phyloP scores from a whole-genome alignment of 106 monocot species.

The Agapanthus africanus region DNA sequence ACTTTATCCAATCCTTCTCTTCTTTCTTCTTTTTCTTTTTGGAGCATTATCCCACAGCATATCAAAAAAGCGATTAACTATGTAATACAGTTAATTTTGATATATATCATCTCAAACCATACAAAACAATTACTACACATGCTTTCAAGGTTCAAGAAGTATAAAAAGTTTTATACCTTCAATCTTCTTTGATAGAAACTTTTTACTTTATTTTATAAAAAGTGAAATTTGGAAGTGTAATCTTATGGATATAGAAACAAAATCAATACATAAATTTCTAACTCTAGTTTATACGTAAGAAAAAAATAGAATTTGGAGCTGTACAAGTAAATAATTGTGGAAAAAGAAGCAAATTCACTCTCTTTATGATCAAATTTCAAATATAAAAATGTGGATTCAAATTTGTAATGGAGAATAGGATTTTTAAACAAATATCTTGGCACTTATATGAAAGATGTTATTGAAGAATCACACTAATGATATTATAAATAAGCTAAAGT shows the following conservation, averaged over 20 bases:
- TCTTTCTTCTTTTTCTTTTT: no score
- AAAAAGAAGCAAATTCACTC: not conserved
- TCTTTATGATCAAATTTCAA: not conserved
- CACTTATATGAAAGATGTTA: not conserved
- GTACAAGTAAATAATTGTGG: not conserved
- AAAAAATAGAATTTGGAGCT: no score
- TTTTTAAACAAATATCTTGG: no score
- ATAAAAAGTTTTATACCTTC: not conserved
- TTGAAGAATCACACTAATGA: not conserved
- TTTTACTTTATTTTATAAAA: not conserved
- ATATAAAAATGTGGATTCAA: not conserved
- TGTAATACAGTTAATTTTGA: no score
- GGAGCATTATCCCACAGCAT: not conserved
- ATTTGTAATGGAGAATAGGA: not conserved
- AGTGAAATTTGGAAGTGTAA: not conserved
- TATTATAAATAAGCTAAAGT: conserved; percentile 1
- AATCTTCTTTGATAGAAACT: not conserved
- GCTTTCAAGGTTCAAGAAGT: not conserved
- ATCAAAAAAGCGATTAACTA: not conserved
- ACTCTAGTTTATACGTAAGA: no score
- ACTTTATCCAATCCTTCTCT: not conserved
- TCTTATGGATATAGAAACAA: no score
- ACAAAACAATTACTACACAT: not conserved
- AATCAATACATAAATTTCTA: no score
- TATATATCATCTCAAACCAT: not conserved